Conservation (phyloP, 2,329 filamentous ascomycete genomes). For the Ilyonectria destructans region DNA sequence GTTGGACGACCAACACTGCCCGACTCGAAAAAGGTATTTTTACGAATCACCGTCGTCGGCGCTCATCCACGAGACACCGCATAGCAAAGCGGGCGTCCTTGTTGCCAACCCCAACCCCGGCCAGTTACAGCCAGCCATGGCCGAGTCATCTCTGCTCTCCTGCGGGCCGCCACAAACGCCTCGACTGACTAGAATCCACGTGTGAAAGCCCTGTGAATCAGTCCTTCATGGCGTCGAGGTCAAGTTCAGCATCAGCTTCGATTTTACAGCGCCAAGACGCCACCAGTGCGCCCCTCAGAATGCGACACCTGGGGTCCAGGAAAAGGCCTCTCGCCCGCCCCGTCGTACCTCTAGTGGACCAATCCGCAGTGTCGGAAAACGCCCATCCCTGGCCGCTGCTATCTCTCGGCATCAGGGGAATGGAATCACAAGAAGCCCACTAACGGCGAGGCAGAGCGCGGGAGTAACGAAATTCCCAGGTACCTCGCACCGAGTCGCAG, state of each 20-base stretch:
- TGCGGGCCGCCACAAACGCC: constrained; percentile 1
- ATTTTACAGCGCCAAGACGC: constrained; percentile 1
- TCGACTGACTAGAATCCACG: background rate
- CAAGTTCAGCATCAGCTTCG: background rate
- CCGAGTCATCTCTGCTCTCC: background rate
- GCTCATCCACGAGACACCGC: background rate
- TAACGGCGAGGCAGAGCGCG: constrained; percentile 19
- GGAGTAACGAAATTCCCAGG: constrained; percentile 7
- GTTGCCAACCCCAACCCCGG: background rate
- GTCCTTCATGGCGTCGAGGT: background rate
- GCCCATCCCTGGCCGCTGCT: constrained; percentile 32
- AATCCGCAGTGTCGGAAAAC: constrained; percentile 37
- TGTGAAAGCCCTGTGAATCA: background rate
- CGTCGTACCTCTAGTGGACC: constrained; percentile 18
- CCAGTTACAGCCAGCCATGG: constrained; percentile 13
- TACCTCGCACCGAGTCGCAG: background rate
- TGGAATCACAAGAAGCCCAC: constrained; percentile 34
- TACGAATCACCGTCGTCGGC: constrained; percentile 5
- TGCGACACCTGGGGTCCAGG: constrained; percentile 28
- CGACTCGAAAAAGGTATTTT: too few species aligned
- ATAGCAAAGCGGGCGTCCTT: background rate
- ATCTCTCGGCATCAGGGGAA: constrained; percentile 39
- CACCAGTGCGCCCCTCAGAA: constrained; percentile 8
- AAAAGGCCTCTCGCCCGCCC: constrained; percentile 34
- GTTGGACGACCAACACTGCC: background rate